Percentiles rank a stretch among this genome's conserved stretches.
Conservation (phyloP, 441 rosid genomes). For the Aquilaria agallochum region DNA sequence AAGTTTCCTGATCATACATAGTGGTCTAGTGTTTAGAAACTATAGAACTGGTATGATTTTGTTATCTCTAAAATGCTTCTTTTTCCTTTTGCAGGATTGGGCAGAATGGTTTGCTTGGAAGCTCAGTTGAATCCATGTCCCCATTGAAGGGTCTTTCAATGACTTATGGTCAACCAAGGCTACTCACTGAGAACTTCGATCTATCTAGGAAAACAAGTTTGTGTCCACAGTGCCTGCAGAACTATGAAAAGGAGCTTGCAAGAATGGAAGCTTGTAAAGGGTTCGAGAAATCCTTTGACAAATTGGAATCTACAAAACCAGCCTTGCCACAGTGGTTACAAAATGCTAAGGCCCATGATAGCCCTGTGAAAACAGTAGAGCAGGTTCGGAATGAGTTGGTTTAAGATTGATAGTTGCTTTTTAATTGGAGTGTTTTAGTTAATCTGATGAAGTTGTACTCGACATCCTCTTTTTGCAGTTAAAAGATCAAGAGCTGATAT, state of each 20-base stretch:
- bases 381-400: slow-evolving; percentile 8
- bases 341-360: slow-evolving; percentile 48
- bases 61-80: slow-evolving; percentile 11
- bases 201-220: slow-evolving; percentile 42
- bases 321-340: slow-evolving; percentile 80
- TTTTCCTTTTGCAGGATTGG: slow-evolving; percentile 38
- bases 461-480: slow-evolving; percentile 22
- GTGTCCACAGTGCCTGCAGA: slow-evolving; percentile 65
- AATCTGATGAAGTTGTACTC: neutral
- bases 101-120: slow-evolving; percentile 50
- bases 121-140: slow-evolving; percentile 45
- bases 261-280: slow-evolving; percentile 31
- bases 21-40: too few species aligned
- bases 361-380: slow-evolving; percentile 26
- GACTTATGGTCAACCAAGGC: slow-evolving; percentile 33
- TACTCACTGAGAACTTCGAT: slow-evolving; percentile 42
- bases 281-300: slow-evolving; percentile 37
- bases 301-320: slow-evolving; percentile 33
- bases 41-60: too few species aligned
- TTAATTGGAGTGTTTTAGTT: too few species aligned
- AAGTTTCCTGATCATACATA: too few species aligned
- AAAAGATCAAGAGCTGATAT: slow-evolving; percentile 54
- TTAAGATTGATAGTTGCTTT: too few species aligned
- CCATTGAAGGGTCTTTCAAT: slow-evolving; percentile 48
- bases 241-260: slow-evolving; percentile 64